A percentile compares a stretch with the other conserved stretches of the same genome.
These are phyloP conservation scores for Pistacia integerrima DNA, from an alignment of 345 rosid species.

Conservation along the genomic window DNA sequence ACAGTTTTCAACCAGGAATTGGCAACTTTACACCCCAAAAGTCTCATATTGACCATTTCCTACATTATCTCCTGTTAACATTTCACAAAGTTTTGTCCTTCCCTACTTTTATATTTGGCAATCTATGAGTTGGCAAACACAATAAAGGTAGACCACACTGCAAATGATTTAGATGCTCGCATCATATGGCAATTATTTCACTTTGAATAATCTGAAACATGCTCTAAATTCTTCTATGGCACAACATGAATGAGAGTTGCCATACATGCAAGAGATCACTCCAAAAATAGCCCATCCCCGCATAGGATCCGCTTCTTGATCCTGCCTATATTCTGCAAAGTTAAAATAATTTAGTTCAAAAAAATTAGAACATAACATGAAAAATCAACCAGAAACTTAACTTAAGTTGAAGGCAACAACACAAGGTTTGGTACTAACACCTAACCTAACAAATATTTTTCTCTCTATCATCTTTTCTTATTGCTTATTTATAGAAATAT, in stretches of 20 bases:
- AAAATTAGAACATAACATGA: constrained; percentile 11
- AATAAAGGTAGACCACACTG: constrained; percentile 2
- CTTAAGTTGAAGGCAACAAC: not conserved
- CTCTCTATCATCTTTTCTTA: not conserved
- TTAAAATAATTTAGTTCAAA: constrained; percentile 8
- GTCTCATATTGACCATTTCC: not conserved
- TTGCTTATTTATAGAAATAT: not conserved
- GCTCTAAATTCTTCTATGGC: not conserved
- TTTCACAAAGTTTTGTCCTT: not conserved
- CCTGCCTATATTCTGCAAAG: constrained; percentile 66
- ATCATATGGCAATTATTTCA: constrained; percentile 2
- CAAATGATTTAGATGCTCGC: not conserved
- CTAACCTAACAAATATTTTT: constrained; percentile 1
- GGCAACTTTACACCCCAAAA: not conserved
- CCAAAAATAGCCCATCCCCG: constrained; percentile 95
- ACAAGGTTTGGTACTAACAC: not conserved
- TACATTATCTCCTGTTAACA: not conserved
- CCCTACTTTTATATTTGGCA: not conserved
- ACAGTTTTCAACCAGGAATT: not conserved
- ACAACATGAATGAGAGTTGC: not conserved
- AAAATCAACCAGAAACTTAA: constrained; percentile 14
- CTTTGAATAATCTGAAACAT: constrained; percentile 5
- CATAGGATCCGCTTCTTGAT: constrained; percentile 52
- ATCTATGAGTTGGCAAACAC: constrained; percentile 4
- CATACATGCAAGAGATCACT: constrained; percentile 88